Base-by-base conservation (phyloP, 768 basidiomycete genomes). In the Amanita pseudoporphyria region DNA sequence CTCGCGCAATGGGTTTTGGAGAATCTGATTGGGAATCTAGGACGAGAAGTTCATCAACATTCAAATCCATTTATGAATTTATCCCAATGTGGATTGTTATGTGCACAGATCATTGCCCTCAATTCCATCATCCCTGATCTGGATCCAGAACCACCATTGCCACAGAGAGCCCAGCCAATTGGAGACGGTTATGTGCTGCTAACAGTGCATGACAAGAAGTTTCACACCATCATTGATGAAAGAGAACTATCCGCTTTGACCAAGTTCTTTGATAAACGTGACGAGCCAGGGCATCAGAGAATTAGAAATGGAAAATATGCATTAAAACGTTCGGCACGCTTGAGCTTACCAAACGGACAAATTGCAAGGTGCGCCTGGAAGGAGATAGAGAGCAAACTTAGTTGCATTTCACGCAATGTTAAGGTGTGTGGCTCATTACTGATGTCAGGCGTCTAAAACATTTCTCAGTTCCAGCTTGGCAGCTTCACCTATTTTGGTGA, bases 321-420 rank as follows among this genome's bases (percentile, higher is more conserved):
- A 45, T 38, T 50, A 37, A n/a, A 49, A 28, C 53, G 54, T 18
- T 70, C 69, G 69, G 64, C 67, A 10, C 58, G 67, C 2, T 41
- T 71, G 0, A 57, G 47, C 9, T 56, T 71, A 26, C 65, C 67
- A 16, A 71, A 67, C 58, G 66, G 66, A 0, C 70, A 71, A 52
- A 57, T 67, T 49, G 66, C 60, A 7, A 56, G 62, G 2, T 67
- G 64, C 12, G 26, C 52, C 1, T 70, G 59, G 61, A 64, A 60
- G 36, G 70, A 71, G 45, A 38, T 36, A 5, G 32, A 35, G 37
- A 35, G 22, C 19, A 16, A n/a, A 36, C 33, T 38, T 6, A 47
- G n/a, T 12, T 32, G 45, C 37, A 35, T 18, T 35, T 36, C 45
- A 3, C 45, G 45, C 21, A 38, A 47, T 36, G 45, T 47, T 9